A percentile compares a stretch with the other conserved stretches of the same genome.
phyloP scores from a whole-genome alignment of 257 asterid species.

The Solanum virginianum region DNA sequence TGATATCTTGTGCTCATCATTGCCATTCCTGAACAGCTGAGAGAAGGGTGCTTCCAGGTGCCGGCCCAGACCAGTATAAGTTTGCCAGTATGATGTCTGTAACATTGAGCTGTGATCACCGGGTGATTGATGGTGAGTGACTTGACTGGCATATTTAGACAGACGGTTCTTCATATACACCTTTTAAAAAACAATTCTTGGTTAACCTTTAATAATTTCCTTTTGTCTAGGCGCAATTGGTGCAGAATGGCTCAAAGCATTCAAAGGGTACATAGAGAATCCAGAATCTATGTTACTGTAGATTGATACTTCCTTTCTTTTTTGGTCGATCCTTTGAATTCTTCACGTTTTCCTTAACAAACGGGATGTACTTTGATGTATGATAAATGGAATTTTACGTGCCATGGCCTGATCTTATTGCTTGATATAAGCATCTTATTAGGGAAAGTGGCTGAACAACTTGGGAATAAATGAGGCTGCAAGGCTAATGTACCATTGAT shows the following conservation, averaged over 20 bases:
- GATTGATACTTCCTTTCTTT: slow-evolving; percentile 1
- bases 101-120: slow-evolving; percentile 94
- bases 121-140: slow-evolving; percentile 86
- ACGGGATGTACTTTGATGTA: not conserved
- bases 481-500: not conserved
- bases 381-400: not conserved
- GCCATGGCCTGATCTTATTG: not conserved
- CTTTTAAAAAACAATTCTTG: not conserved
- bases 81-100: slow-evolving; percentile 56
- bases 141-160: not conserved
- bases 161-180: not conserved
- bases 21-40: slow-evolving; percentile 50
- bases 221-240: slow-evolving; percentile 71
- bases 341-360: slow-evolving; percentile 7
- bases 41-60: slow-evolving; percentile 72
- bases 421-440: not conserved
- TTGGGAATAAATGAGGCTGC: not conserved
- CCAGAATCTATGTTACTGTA: slow-evolving; percentile 88
- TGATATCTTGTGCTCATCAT: not conserved
- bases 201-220: not conserved
- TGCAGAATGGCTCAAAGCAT: slow-evolving; percentile 98
- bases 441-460: not conserved
- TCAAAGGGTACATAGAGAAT: slow-evolving; percentile 89
- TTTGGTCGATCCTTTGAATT: not conserved
- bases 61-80: slow-evolving; percentile 54